Evolutionary conservation across 2,329 filamentous ascomycete species (phyloP), one percentile per base, ranked within the genome.

Genomic region (Aspergillus puulaauensis): DNA sequence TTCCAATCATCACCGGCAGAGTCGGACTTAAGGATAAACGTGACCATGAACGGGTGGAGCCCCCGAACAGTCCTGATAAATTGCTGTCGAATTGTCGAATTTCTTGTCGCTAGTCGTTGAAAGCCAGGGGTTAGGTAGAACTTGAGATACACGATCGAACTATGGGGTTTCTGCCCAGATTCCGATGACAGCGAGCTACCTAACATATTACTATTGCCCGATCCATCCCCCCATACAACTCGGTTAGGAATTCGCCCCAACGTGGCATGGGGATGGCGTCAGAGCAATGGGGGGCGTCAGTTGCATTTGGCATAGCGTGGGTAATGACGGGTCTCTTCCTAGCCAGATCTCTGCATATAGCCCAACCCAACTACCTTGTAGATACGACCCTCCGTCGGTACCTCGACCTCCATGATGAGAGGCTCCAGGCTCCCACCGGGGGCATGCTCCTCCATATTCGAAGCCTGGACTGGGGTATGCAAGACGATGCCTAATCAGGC

Each of bases 1-100:
- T 54, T 33, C 50, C 51, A 54, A 46, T 54, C 51, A 54, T 27
- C 31, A 27, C 41, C 52, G 52, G 52, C 41, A 48, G 52, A 15
- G 52, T 54, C 52, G 52, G 52, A 54, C 44, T 54, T 54, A 54
- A 52, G 17, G 37, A 41, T 43, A 43, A 52, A 53, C 49, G 55
- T 57, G 49, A 52, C 55, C 50, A 31, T 41, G 55, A 57, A 57
- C 55, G 35, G 44, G 55, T 57, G 55, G 55, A 57, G 55, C 55
- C 31, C 50, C 31, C 23, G 12, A 21, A 33, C 21, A 33, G 24
- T 31, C 31, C 24, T 31, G 31, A 33, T 17, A 31, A 27, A 21
- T 41, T 41, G 33, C 27, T 31, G 27, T 31, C 27, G 21, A 12
- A 40, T 11, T 7, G 37, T 15, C 37, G 15, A 37, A 37, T 37